Conservation (phyloP, 2,329 filamentous ascomycete species). For the Pyrenochaeta sp. region DNA sequence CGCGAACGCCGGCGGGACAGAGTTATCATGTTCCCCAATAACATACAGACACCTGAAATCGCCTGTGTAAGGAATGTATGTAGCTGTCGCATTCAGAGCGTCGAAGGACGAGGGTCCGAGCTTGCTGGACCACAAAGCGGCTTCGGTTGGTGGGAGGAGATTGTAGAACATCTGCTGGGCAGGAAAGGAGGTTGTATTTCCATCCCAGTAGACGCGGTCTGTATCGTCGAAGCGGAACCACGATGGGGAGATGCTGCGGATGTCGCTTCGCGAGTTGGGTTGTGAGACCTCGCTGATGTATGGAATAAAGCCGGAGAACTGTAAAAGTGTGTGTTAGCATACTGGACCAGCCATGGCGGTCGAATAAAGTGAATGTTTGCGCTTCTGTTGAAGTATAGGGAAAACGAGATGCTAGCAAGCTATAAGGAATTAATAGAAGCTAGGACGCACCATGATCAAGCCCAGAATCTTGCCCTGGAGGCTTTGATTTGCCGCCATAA, state of each 20-base stretch:
- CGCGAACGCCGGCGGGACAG: conserved; percentile 22
- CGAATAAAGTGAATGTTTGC: not conserved
- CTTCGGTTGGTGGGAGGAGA: conserved; percentile 16
- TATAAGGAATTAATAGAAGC: not conserved
- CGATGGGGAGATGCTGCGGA: conserved; percentile 24
- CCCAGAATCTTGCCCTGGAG: conserved; percentile 25
- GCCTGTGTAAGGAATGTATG: conserved; percentile 36
- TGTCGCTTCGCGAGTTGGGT: conserved; percentile 20
- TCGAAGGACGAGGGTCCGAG: conserved; percentile 28
- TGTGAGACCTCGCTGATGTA: conserved; percentile 20
- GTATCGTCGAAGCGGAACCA: conserved; percentile 28
- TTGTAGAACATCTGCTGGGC: conserved; percentile 34
- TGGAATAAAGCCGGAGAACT: conserved; percentile 34
- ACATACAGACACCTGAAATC: conserved; percentile 34
- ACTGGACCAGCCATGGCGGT: not conserved
- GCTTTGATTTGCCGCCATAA: not conserved
- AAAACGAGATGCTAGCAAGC: not conserved
- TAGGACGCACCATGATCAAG: conserved; percentile 20
- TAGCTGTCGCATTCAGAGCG: conserved; percentile 30
- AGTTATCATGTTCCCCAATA: conserved; percentile 26
- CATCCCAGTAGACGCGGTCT: conserved; percentile 21
- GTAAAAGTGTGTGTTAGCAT: not conserved
- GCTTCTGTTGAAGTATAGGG: not conserved
- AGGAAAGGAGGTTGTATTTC: conserved; percentile 17
- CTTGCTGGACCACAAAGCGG: conserved; percentile 15